These are phyloP conservation scores for Geotrichum carabidarum DNA, from an alignment of 1,139 yeast genomes.

Conservation along the genomic window DNA sequence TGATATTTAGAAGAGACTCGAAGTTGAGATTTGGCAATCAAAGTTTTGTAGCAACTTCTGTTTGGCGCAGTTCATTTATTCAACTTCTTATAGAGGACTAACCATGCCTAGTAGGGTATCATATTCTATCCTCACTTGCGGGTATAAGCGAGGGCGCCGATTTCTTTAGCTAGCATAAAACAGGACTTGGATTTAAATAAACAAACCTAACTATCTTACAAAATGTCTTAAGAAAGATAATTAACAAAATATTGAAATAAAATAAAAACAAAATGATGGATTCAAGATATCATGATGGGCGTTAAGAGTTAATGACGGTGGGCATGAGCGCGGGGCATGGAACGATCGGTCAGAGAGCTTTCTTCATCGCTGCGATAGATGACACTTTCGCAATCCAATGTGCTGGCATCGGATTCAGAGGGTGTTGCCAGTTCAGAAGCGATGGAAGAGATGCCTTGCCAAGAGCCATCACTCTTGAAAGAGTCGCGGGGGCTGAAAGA, in stretches of 20 bases:
- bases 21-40: too few species aligned
- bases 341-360: not conserved
- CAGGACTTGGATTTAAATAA: too few species aligned
- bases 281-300: not conserved
- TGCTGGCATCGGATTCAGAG: conserved; percentile 4
- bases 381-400: conserved; percentile 3
- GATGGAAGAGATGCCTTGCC: not conserved
- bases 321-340: not conserved
- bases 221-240: too few species aligned
- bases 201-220: too few species aligned
- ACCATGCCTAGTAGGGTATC: too few species aligned
- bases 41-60: too few species aligned
- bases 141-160: too few species aligned
- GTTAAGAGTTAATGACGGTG: not conserved
- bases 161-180: too few species aligned
- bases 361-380: conserved; percentile 1
- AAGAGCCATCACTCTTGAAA: not conserved
- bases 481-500: not conserved
- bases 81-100: too few species aligned
- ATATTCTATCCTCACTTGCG: too few species aligned
- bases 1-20: too few species aligned
- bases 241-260: not conserved
- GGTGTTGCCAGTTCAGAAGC: conserved; percentile 3
- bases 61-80: too few species aligned
- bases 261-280: not conserved